Base-by-base conservation (phyloP, 805 yeast species). In the Hanseniaspora meyeri region DNA sequence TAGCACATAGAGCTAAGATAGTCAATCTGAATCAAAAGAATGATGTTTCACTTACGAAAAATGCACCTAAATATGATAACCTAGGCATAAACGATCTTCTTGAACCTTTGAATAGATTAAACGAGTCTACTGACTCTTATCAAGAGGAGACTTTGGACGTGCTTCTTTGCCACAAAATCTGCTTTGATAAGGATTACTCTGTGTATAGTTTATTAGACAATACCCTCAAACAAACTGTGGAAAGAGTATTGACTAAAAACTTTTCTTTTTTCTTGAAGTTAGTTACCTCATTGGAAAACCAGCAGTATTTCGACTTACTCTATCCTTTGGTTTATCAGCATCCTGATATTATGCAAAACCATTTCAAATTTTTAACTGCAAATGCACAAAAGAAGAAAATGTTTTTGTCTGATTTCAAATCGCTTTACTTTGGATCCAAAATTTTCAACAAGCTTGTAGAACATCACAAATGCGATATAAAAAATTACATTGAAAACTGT, bases 391-490 rank as follows among this genome's bases (percentile, higher is more conserved):
- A 46, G 9, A 39, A 53, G 36, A 53, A 49, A 19, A 36, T 14
- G n/a, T 4, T 32, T 2, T 8, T 54, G n/a, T 4, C 37, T 27
- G 20, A 16, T 1, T 34, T 67, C 3, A 64, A 62, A 39, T 49
- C 68, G 1, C 14, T 63, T 0, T 60, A 68, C 32, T 68, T 66
- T 60, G 72, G 72, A 0, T 68, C 71, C 52, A 67, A 60, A 51
- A n/a, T 68, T 6, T 66, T 62, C 46, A 69, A 68, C 58, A 31
- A 62, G 5, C 43, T 53, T 29, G 17, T 29, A 3, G 50, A 52
- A 5, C 27, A 32, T 32, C 17, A n/a, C 1, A n/a, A 34, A 34
- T 46, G 49, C 16, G 49, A 46, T 34, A 46, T 46, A 17, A 46
- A 46, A 46, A 34, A 31, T 37, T 46, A 46, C 17, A 36, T 32